Evolutionary conservation across 2,329 filamentous ascomycete species (phyloP).

Genomic region (Fusarium brachygibbosum): DNA sequence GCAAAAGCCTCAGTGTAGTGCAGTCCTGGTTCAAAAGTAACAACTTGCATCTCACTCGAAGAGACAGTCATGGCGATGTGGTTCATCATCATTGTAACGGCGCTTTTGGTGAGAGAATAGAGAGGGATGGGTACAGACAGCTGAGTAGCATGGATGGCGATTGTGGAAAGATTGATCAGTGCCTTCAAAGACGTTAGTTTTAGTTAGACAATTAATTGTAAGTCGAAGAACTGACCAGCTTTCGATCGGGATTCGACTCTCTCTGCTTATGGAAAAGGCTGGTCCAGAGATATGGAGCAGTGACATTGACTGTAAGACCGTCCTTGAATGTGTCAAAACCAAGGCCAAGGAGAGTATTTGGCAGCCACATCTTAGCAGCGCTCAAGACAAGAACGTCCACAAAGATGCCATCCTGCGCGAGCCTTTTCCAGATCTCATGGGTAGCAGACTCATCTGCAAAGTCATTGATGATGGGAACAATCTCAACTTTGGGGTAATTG

Average conservation of each 20-base stretch:
- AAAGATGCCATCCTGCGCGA: constrained; percentile 30
- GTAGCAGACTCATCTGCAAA: constrained; percentile 28
- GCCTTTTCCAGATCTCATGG: constrained; percentile 49
- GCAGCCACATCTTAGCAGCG: constrained; percentile 37
- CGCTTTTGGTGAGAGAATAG: constrained; percentile 57
- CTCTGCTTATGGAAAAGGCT: constrained; percentile 15
- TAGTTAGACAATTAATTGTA: rapidly evolving
- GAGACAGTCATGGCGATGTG: constrained; percentile 54
- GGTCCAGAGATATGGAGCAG: constrained; percentile 1
- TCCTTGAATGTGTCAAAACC: constrained; percentile 14
- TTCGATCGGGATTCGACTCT: neutral
- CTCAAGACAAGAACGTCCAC: constrained; percentile 52
- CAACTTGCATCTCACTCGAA: constrained; percentile 46
- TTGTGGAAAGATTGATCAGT: neutral
- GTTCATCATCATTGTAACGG: constrained; percentile 55
- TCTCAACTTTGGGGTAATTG: neutral
- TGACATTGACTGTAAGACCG: neutral
- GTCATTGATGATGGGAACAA: neutral
- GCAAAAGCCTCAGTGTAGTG: constrained; percentile 20
- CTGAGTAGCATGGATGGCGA: constrained; percentile 4
- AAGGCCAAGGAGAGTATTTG: constrained; percentile 10
- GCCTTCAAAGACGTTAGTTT: rapidly evolving
- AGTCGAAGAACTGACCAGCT: neutral
- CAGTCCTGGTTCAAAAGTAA: constrained; percentile 38
- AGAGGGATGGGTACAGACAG: constrained; percentile 21